Percentiles rank a stretch among this genome's conserved stretches.
These are phyloP conservation scores for Lotus japonicus DNA, from an alignment of 306 rosid species.

Conservation along the genomic window DNA sequence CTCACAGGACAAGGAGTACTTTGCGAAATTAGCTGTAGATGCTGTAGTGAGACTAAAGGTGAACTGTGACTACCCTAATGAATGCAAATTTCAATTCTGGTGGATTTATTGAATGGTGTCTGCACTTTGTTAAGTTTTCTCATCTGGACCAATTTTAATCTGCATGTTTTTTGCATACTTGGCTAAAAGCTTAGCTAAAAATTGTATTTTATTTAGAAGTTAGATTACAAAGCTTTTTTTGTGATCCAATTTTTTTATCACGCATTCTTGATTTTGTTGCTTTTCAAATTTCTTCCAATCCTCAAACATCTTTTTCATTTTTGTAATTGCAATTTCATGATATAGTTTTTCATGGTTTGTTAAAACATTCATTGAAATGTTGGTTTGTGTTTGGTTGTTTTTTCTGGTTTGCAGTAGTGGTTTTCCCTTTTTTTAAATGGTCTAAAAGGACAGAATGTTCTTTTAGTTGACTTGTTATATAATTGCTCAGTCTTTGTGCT, in stretches of 20 bases:
- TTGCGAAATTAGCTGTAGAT: conserved; percentile 86
- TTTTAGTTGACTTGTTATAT: not conserved
- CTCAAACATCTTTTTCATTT: not conserved
- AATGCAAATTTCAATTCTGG: not conserved
- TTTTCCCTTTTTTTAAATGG: not conserved
- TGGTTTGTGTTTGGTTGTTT: not conserved
- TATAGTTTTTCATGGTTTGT: not conserved
- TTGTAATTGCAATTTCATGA: not conserved
- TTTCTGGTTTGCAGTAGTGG: not conserved
- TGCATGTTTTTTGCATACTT: not conserved
- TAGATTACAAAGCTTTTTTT: not conserved
- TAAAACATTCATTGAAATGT: not conserved
- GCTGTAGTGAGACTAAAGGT: conserved; percentile 97
- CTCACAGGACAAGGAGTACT: conserved; percentile 91
- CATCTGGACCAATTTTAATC: not conserved
- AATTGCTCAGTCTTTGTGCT: not conserved
- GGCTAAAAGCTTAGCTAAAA: not conserved
- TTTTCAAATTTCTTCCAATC: not conserved
- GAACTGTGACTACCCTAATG: not conserved
- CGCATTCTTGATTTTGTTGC: not conserved
- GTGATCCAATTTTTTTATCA: not conserved
- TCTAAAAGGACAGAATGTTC: not conserved
- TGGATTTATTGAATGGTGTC: not conserved
- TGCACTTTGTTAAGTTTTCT: not conserved
- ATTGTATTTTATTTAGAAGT: not conserved